Conservation (phyloP, 2,329 filamentous ascomycete species). For the Emmonsia crescens region DNA sequence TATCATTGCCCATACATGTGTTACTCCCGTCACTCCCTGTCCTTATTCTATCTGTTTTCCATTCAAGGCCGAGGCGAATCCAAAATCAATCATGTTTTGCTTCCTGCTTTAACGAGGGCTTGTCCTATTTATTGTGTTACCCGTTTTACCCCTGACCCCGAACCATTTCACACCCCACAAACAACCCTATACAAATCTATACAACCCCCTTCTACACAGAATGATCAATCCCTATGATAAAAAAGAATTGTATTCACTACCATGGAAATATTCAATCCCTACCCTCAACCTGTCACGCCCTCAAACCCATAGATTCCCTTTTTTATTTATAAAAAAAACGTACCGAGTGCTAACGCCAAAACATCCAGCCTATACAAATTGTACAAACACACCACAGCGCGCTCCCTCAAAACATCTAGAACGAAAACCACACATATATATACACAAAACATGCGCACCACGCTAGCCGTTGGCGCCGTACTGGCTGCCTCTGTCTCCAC, state of each 20-base stretch:
- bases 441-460: slow-evolving; percentile 10
- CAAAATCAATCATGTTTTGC: background rate
- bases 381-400: background rate
- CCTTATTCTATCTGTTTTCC: background rate
- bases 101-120: background rate
- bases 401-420: background rate
- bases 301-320: background rate
- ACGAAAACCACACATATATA: background rate
- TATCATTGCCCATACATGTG: background rate
- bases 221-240: background rate
- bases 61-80: background rate
- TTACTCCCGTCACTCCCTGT: background rate
- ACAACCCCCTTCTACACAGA: background rate
- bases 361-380: background rate
- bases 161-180: background rate
- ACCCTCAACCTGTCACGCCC: background rate
- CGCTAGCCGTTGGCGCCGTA: slow-evolving; percentile 11
- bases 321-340: background rate
- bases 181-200: background rate
- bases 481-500: slow-evolving; percentile 12
- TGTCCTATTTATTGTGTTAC: background rate
- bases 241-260: background rate
- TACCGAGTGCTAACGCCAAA: background rate
- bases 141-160: background rate
- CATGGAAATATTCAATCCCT: background rate